Evolutionary conservation across 2,329 filamentous ascomycete genomes (phyloP), one percentile per base, ranked within the genome.

Genomic region (Ustulina deusta): DNA sequence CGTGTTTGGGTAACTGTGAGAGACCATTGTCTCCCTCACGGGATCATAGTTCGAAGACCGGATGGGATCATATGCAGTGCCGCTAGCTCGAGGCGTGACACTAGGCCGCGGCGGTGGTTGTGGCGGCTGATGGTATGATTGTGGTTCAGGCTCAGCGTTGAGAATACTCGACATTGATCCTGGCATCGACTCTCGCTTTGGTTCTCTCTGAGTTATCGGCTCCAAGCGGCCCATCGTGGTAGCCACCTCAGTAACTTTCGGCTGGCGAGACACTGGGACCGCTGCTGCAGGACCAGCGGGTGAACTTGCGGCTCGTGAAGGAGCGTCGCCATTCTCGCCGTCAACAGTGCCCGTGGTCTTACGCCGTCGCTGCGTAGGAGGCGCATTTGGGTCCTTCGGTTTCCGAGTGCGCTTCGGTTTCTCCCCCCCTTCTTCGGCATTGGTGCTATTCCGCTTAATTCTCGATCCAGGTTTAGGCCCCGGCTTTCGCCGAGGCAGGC

Each of bases 11-110:
- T 84, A 76, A 79, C 86, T 80, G 77, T 85, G 81, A 71, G 84
- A 74, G 52, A 87, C 74, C 77, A 90, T 88, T 2, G 87, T 92
- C 75, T 88, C 88, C 48, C 88, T 83, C 56, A 90, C 84, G 1
- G 88, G 88, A 72, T 90, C 88, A 72, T 89, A 90, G 71, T 86
- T 89, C n/a, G 91, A 87, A 6, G 87, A 93, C 54, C 94, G 89
- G 71, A 97, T 94, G 0, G 94, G 94, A 78, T 97, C 94, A 81
- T 96, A 97, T 74, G 91, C 93, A 75, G 93, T 92, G 49, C 93
- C 91, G 75, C 91, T 92, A 15, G 90, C 90, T 57, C 91, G 84
- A 56, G 84, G 81, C 9, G 84, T 83, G 20, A 81, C 76, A 49
- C 69, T 75, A 25, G 73, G 82, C 68, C 69, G 79, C 70, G 82